These are phyloP conservation scores for Apodospora peruviana DNA, from an alignment of 495 filamentous ascomycete genomes.

Conservation along the genomic window DNA sequence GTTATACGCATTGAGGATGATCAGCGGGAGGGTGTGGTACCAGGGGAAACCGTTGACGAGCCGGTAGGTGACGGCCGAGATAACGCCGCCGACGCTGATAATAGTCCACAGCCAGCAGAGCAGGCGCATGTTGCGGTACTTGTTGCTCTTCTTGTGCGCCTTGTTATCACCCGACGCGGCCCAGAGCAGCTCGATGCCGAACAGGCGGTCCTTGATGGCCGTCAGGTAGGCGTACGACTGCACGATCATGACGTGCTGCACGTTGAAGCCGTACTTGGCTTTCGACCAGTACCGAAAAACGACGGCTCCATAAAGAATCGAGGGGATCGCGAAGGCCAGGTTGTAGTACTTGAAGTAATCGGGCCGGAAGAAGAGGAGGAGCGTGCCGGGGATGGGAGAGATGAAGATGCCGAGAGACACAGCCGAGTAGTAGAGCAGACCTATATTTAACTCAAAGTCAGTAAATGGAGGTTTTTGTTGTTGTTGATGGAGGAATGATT, in stretches of 20 bases:
- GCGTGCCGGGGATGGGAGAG: constrained; percentile 26
- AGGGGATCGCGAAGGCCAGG: constrained; percentile 27
- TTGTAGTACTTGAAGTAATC: constrained; percentile 32
- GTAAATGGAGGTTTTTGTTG: too few species aligned
- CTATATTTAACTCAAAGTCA: too few species aligned
- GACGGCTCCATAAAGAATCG: constrained; percentile 24
- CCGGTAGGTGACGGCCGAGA: constrained; percentile 19
- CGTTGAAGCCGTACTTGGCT: constrained; percentile 28
- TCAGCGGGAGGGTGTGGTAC: constrained; percentile 25
- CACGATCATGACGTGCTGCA: constrained; percentile 30
- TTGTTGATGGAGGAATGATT: background rate
- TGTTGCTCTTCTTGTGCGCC: constrained; percentile 29
- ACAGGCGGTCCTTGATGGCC: constrained; percentile 28
- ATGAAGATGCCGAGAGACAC: constrained; percentile 30
- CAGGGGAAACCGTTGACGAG: constrained; percentile 15
- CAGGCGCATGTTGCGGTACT: constrained; percentile 28
- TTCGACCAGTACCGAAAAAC: constrained; percentile 27
- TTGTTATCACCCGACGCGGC: constrained; percentile 29
- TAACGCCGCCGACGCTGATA: constrained; percentile 14
- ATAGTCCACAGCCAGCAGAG: constrained; percentile 26
- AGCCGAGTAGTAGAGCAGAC: constrained; percentile 29
- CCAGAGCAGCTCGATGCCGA: constrained; percentile 29
- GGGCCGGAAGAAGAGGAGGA: constrained; percentile 23
- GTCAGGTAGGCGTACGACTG: constrained; percentile 30
- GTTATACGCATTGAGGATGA: constrained; percentile 25